Conservation (phyloP, 2,329 filamentous ascomycete species). For the Monosporascus sp. region DNA sequence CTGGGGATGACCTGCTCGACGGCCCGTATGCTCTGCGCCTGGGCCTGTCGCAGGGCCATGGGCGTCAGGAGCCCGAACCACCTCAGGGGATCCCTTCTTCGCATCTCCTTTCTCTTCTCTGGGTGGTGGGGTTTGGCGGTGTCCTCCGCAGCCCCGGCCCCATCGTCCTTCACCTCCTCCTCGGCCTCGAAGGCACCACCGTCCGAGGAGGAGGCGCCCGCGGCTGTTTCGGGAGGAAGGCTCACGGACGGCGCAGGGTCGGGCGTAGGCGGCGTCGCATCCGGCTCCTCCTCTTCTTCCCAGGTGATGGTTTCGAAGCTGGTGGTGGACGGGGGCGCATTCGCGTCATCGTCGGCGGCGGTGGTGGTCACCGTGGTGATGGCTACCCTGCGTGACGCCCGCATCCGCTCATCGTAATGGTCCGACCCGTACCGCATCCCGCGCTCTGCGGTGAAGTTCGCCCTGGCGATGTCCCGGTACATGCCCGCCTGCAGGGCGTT, state of each 20-base stretch:
- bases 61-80: slow-evolving; percentile 55
- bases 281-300: slow-evolving; percentile 6
- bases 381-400: slow-evolving; percentile 46
- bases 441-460: slow-evolving; percentile 65
- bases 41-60: slow-evolving; percentile 49
- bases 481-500: slow-evolving; percentile 49
- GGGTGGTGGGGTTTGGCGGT: background rate
- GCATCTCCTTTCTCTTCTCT: slow-evolving; percentile 1
- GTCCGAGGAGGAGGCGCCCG: background rate
- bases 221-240: too few species aligned
- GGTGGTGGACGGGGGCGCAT: background rate
- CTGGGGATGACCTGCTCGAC: slow-evolving; percentile 54
- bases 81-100: slow-evolving; percentile 46
- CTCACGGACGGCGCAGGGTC: too few species aligned
- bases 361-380: slow-evolving; percentile 10
- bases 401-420: slow-evolving; percentile 70
- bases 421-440: slow-evolving; percentile 63
- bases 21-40: slow-evolving; percentile 49
- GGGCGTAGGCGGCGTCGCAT: too few species aligned
- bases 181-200: background rate
- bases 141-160: slow-evolving; percentile 4
- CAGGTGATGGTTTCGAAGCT: slow-evolving; percentile 15
- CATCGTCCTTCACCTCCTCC: background rate
- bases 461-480: slow-evolving; percentile 60
- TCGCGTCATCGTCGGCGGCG: slow-evolving; percentile 4